A percentile compares a stretch with the other conserved stretches of the same genome.
Conservation (phyloP, 805 yeast genomes). For the Huiozyma sinensis region DNA sequence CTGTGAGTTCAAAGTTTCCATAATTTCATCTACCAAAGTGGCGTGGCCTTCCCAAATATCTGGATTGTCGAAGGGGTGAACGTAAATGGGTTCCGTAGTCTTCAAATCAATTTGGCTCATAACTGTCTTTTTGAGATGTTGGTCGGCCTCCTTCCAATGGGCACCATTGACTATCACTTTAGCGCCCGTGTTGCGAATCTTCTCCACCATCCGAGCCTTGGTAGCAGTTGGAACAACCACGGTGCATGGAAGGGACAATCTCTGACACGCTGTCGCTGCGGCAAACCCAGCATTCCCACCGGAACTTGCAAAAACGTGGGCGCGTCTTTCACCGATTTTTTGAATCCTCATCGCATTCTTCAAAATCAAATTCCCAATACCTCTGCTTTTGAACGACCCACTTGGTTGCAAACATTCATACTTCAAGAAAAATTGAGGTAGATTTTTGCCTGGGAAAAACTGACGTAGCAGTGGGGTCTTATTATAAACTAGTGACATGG, state of each 20-base stretch:
- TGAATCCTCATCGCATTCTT: constrained; percentile 26
- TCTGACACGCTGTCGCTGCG: constrained; percentile 38
- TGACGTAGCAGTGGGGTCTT: constrained; percentile 18
- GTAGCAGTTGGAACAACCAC: constrained; percentile 52
- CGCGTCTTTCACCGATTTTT: constrained; percentile 16
- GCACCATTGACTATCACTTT: constrained; percentile 36
- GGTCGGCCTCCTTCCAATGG: constrained; percentile 42
- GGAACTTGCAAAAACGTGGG: constrained; percentile 40
- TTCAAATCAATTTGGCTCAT: constrained; percentile 15
- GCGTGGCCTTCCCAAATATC: constrained; percentile 48
- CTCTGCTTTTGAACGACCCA: constrained; percentile 48
- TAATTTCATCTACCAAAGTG: constrained; percentile 36
- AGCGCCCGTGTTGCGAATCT: constrained; percentile 35
- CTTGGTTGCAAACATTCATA: constrained; percentile 46
- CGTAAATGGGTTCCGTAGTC: constrained; percentile 33
- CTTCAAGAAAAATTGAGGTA: constrained; percentile 33
- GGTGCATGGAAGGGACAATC: constrained; percentile 33
- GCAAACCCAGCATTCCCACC: constrained; percentile 42
- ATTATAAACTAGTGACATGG: constrained; percentile 14
- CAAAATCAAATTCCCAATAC: constrained; percentile 40
- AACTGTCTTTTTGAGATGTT: constrained; percentile 28
- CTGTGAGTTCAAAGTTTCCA: constrained; percentile 16
- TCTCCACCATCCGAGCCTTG: constrained; percentile 34
- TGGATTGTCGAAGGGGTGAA: constrained; percentile 46
- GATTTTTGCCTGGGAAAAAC: constrained; percentile 7